phyloP scores from a whole-genome alignment of 2,329 filamentous ascomycete species.

The Claviceps sp. region DNA sequence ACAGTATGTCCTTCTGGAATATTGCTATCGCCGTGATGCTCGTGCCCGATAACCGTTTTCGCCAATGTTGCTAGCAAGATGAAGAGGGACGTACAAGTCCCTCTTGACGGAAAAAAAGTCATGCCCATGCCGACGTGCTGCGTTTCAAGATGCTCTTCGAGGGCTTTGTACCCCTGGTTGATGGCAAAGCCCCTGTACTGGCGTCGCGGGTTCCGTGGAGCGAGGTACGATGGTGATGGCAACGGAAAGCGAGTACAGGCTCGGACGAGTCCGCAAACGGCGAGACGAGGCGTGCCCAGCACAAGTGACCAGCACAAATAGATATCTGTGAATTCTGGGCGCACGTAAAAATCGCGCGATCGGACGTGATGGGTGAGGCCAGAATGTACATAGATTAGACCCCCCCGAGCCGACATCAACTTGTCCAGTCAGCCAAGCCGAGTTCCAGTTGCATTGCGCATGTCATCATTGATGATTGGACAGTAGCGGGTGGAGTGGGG shows the following conservation, averaged over 20 bases:
- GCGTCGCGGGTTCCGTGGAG: slow-evolving; percentile 1
- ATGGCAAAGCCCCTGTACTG: neutral
- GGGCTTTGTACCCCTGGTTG: slow-evolving; percentile 1
- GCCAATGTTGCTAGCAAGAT: slow-evolving; percentile 14
- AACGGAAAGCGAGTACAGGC: neutral
- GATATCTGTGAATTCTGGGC: slow-evolving; percentile 9
- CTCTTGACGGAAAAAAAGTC: slow-evolving; percentile 6
- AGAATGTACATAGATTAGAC: neutral
- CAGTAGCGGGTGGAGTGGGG: neutral
- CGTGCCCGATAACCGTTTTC: slow-evolving; percentile 26
- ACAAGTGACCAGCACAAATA: slow-evolving; percentile 10
- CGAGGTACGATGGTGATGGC: neutral
- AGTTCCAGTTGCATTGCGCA: neutral
- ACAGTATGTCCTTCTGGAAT: slow-evolving; percentile 58
- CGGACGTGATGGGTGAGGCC: neutral
- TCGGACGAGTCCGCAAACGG: neutral
- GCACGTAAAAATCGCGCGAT: neutral
- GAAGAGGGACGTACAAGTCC: slow-evolving; percentile 9
- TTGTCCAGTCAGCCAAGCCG: neutral
- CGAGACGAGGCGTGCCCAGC: neutral
- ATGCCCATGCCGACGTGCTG: slow-evolving; percentile 8
- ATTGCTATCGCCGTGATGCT: slow-evolving; percentile 34
- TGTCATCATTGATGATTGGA: neutral
- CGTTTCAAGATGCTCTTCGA: slow-evolving; percentile 4
- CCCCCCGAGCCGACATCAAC: neutral